Evolutionary conservation across 1,139 yeast genomes (phyloP), one percentile per base, ranked within the genome.

Genomic region (Hyphopichia wangnamkhiaoensis): DNA sequence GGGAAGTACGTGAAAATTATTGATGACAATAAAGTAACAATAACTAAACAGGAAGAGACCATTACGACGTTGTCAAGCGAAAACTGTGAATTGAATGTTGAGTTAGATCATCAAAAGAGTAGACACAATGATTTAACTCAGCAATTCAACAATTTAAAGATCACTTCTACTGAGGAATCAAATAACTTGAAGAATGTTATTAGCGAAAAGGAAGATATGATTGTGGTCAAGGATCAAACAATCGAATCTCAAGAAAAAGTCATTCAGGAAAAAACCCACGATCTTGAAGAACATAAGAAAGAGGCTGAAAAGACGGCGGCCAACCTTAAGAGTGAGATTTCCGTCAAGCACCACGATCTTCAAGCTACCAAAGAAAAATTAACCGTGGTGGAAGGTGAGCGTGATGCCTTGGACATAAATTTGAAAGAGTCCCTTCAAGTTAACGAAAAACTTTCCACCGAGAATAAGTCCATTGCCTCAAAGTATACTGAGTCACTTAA

Each of bases 21-120:
- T 27, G 24, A 26, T 8, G 37, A 34, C 8, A 12, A 34, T 8
- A 34, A 20, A 19, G 13, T 16, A 4, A 34, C 37, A 6, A 17
- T 34, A 10, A n/a, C 12, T 14, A 34, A 9, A 4, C 37, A 34
- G n/a, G n/a, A 19, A n/a, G 20, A 27, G 3, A 27, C 12, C 7
- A 27, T 34, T 16, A 6, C n/a, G 4, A 16, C 13, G 6, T 15
- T 34, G 10, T 10, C 30, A 3, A 21, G 16, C 9, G 31, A 34
- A 10, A 34, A 34, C 29, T 7, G 13, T 19, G 13, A 25, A 7
- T 20, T 34, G 19, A 10, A 18, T 8, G 21, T 19, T 14, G 16
- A 34, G 14, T 5, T 34, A 9, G 37, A 24, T 19, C 9, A 5
- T 13, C 18, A 19, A 7, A 27, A 27, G n/a, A 3, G 14, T 20